phyloP scores from a whole-genome alignment of 352 stramenopile genomes.

The Globisporangium mamillatum region DNA sequence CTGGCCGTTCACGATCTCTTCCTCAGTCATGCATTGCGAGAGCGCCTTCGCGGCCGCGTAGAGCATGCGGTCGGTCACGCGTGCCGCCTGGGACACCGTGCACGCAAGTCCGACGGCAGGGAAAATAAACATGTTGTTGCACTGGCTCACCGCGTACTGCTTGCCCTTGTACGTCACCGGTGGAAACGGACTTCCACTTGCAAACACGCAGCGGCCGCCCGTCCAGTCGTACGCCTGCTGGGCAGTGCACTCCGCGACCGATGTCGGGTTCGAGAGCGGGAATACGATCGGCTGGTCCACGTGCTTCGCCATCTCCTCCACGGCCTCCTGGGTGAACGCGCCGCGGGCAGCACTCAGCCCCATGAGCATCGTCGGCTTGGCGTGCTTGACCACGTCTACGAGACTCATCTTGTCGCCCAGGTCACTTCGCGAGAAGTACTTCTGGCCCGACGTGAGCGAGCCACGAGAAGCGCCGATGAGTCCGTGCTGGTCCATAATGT shows the following conservation, averaged over 20 bases:
- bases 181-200: conserved; percentile 94
- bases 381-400: conserved; percentile 77
- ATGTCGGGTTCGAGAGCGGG: conserved; percentile 96
- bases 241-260: conserved; percentile 94
- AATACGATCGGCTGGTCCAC: conserved; percentile 94
- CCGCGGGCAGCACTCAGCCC: conserved; percentile 87
- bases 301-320: conserved; percentile 88
- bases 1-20: conserved; percentile 90
- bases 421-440: conserved; percentile 74
- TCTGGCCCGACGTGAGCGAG: conserved; percentile 68
- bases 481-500: conserved; percentile 78
- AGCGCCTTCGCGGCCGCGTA: conserved; percentile 93
- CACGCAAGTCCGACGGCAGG: conserved; percentile 93
- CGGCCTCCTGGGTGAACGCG: conserved; percentile 84
- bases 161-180: conserved; percentile 88
- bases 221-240: conserved; percentile 97
- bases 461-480: conserved; percentile 49
- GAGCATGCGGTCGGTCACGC: conserved; percentile 94
- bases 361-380: conserved; percentile 95
- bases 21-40: conserved; percentile 89
- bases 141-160: conserved; percentile 80
- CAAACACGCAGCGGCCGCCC: conserved; percentile 94
- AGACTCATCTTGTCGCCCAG: conserved; percentile 72
- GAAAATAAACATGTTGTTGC: conserved; percentile 99
- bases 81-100: conserved; percentile 72